Evolutionary conservation across 805 yeast species (phyloP).

Genomic region (Diddensiella santjacobensis): DNA sequence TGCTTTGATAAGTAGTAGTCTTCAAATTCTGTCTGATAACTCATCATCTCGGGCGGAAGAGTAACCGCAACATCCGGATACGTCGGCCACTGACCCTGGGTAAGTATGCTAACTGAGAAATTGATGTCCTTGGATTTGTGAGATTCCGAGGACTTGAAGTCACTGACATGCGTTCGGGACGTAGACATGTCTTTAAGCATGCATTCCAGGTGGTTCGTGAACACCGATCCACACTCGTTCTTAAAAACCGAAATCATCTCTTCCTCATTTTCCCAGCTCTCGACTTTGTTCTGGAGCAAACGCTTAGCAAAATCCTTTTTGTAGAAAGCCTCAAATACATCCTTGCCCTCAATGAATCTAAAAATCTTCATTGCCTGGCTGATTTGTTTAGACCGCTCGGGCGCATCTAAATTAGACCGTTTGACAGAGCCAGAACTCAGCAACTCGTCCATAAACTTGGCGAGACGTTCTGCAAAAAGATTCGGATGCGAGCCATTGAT

Average conservation of each 20-base stretch:
- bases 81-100: conserved; percentile 33
- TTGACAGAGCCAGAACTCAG: conserved; percentile 25
- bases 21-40: conserved; percentile 24
- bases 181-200: conserved; percentile 92
- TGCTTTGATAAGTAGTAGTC: conserved; percentile 21
- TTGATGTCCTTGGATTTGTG: conserved; percentile 2
- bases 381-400: conserved; percentile 1
- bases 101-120: conserved; percentile 27
- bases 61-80: conserved; percentile 26
- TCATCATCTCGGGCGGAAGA: conserved; percentile 27
- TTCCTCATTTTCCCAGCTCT: conserved; percentile 76
- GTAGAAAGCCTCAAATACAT: conserved; percentile 88
- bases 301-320: conserved; percentile 84
- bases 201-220: conserved; percentile 84
- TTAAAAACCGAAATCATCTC: conserved; percentile 75
- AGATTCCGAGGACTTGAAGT: conserved; percentile 33
- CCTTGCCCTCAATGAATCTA: conserved; percentile 83
- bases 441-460: conserved; percentile 30
- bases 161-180: conserved; percentile 61
- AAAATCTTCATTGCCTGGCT: conserved; percentile 57
- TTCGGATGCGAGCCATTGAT: background rate
- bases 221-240: conserved; percentile 82
- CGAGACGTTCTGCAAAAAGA: conserved; percentile 26
- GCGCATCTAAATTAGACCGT: conserved; percentile 12
- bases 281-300: conserved; percentile 75